Percentiles rank a stretch among this genome's conserved stretches.
Evolutionary conservation across 257 asterid species (phyloP).

Genomic region (Salvia miltiorrhiza): DNA sequence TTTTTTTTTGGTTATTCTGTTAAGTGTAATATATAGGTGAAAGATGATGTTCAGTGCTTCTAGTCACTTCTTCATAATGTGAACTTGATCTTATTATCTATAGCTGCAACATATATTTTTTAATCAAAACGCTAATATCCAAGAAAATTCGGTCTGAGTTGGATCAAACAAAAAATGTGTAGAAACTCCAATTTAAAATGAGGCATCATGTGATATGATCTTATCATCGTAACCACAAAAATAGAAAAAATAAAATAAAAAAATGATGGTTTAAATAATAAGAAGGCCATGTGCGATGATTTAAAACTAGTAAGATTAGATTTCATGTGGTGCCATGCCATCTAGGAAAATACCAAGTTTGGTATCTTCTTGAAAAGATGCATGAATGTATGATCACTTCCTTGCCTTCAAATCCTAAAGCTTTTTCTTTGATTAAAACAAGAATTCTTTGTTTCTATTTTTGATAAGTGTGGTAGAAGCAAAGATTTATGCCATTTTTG

Average conservation of each 20-base stretch:
- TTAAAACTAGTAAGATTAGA: constrained; percentile 30
- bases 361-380: not conserved
- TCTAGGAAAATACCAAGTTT: not conserved
- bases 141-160: too few relatives aligned
- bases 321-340: constrained; percentile 31
- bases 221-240: constrained; percentile 1
- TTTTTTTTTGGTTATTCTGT: too few relatives aligned
- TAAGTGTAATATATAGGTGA: not conserved
- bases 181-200: not conserved
- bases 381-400: not conserved
- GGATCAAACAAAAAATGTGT: too few relatives aligned
- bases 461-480: not conserved
- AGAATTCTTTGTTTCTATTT: too few relatives aligned
- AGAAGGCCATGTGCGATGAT: constrained; percentile 30
- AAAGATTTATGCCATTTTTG: not conserved
- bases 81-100: not conserved
- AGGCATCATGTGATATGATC: constrained; percentile 22
- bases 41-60: constrained; percentile 16
- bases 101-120: not conserved
- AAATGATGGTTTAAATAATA: not conserved
- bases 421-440: not conserved
- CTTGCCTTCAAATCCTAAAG: too few relatives aligned
- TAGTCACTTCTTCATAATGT: constrained; percentile 11
- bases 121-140: not conserved
- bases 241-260: too few relatives aligned